These are phyloP conservation scores for Diaporthe sp. DNA, from an alignment of 2,329 filamentous ascomycete species.

Conservation along the genomic window DNA sequence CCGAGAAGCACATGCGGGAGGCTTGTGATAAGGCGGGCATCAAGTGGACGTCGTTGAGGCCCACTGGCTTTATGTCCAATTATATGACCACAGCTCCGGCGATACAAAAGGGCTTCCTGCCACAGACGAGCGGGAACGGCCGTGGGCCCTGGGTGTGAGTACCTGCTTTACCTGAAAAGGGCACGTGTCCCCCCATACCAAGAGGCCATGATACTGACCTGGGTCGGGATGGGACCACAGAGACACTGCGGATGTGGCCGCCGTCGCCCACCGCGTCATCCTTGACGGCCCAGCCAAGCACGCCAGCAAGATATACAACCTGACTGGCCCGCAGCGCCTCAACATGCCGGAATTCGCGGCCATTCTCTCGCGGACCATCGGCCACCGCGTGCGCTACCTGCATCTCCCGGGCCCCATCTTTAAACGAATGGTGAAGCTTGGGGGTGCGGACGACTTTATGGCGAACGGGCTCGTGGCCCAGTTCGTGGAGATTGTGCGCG, in stretches of 20 bases:
- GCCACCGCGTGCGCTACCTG: slow-evolving; percentile 31
- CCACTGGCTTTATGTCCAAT: slow-evolving; percentile 33
- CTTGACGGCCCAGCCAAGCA: slow-evolving; percentile 26
- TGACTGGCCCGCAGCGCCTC: slow-evolving; percentile 25
- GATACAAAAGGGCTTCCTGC: slow-evolving; percentile 25
- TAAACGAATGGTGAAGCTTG: slow-evolving; percentile 12
- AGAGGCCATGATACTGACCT: not conserved
- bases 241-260: slow-evolving; percentile 28
- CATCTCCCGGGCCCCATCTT: slow-evolving; percentile 14
- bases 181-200: not conserved
- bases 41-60: slow-evolving; percentile 4
- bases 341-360: slow-evolving; percentile 31
- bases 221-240: not conserved
- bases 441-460: slow-evolving; percentile 23
- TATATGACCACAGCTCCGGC: not conserved
- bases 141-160: slow-evolving; percentile 30
- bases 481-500: slow-evolving; percentile 31
- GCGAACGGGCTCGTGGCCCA: slow-evolving; percentile 27
- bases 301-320: not conserved
- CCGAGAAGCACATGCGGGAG: slow-evolving; percentile 28
- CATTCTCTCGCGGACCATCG: not conserved
- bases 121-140: slow-evolving; percentile 26
- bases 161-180: not conserved
- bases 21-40: slow-evolving; percentile 9
- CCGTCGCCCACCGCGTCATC: slow-evolving; percentile 26